These are phyloP conservation scores for Pseudogymnoascus sp. DNA, from an alignment of 2,329 filamentous ascomycete species.

Conservation along the genomic window DNA sequence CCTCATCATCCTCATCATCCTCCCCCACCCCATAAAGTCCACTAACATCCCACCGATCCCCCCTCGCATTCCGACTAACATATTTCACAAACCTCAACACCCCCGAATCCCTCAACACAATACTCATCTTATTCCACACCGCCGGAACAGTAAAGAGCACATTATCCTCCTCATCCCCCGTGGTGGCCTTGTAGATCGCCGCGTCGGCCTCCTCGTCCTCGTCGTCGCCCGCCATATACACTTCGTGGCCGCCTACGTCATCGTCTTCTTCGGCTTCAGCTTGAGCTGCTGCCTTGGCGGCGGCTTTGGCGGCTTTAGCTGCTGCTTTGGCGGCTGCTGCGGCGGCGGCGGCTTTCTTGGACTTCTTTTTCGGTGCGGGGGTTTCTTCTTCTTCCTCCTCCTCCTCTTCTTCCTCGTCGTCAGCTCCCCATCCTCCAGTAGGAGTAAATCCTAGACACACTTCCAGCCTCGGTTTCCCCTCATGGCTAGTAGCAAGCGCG, in stretches of 20 bases:
- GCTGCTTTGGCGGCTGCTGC: slow-evolving; percentile 25
- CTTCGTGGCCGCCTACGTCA: slow-evolving; percentile 68
- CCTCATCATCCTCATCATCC: slow-evolving; percentile 37
- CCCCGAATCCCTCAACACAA: slow-evolving; percentile 81
- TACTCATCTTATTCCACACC: slow-evolving; percentile 82
- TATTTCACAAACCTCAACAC: slow-evolving; percentile 95
- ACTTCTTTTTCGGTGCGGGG: slow-evolving; percentile 25
- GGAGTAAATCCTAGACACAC: slow-evolving; percentile 83
- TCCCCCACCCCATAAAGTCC: slow-evolving; percentile 68
- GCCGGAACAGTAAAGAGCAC: slow-evolving; percentile 62
- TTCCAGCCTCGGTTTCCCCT: slow-evolving; percentile 70
- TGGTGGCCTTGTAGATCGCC: slow-evolving; percentile 73
- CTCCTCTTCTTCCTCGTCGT: slow-evolving; percentile 47
- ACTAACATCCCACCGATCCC: slow-evolving; percentile 87
- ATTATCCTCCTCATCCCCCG: slow-evolving; percentile 63
- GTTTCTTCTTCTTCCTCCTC: slow-evolving; percentile 30
- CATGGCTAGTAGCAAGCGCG: slow-evolving; percentile 81
- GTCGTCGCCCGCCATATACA: slow-evolving; percentile 90
- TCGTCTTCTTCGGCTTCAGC: slow-evolving; percentile 39
- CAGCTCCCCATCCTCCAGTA: slow-evolving; percentile 73
- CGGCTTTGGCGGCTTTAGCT: slow-evolving; percentile 28
- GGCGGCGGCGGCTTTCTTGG: slow-evolving; percentile 13
- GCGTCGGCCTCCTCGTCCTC: slow-evolving; percentile 63
- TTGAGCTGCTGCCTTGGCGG: slow-evolving; percentile 11
- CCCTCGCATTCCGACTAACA: slow-evolving; percentile 70